Conservation (phyloP, 2,329 filamentous ascomycete genomes). For the Fusarium virguliforme region DNA sequence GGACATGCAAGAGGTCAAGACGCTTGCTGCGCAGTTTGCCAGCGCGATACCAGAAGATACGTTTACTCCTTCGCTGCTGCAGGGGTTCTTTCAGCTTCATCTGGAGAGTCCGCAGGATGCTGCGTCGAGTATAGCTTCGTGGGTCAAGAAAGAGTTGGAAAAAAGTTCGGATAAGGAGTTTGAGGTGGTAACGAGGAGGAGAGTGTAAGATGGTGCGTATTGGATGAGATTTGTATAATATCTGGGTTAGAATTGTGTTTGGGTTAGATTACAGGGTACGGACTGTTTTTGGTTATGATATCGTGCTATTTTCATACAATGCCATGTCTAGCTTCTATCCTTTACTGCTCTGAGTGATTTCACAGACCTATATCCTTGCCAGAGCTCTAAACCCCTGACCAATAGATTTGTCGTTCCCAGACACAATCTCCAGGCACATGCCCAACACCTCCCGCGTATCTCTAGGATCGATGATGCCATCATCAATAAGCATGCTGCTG, state of each 20-base stretch:
- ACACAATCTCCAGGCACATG: slow-evolving; percentile 57
- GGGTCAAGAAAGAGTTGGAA: slow-evolving; percentile 57
- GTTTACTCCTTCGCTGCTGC: slow-evolving; percentile 67
- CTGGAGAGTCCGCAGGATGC: slow-evolving; percentile 59
- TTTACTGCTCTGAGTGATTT: too few species aligned
- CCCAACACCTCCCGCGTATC: slow-evolving; percentile 46
- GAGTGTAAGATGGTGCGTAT: slow-evolving; percentile 27
- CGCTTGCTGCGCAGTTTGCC: slow-evolving; percentile 70
- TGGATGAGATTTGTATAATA: slow-evolving; percentile 15
- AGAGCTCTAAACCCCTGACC: slow-evolving; percentile 15
- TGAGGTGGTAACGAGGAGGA: slow-evolving; percentile 47
- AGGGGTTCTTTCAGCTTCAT: slow-evolving; percentile 65
- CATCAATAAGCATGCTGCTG: slow-evolving; percentile 47
- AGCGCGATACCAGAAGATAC: slow-evolving; percentile 64
- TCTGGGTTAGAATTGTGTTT: background rate
- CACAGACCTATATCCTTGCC: slow-evolving; percentile 26
- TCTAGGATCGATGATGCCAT: slow-evolving; percentile 53
- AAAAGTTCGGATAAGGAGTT: slow-evolving; percentile 52
- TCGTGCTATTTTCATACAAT: background rate
- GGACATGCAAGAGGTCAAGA: slow-evolving; percentile 52
- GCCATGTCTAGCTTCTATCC: background rate
- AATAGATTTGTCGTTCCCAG: slow-evolving; percentile 1
- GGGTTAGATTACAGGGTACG: background rate
- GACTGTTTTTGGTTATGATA: background rate
- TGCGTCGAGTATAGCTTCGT: slow-evolving; percentile 53